Evolutionary conservation across 2,329 filamentous ascomycete species (phyloP), one percentile per base, ranked within the genome.

Genomic region (Penicillium sp.): DNA sequence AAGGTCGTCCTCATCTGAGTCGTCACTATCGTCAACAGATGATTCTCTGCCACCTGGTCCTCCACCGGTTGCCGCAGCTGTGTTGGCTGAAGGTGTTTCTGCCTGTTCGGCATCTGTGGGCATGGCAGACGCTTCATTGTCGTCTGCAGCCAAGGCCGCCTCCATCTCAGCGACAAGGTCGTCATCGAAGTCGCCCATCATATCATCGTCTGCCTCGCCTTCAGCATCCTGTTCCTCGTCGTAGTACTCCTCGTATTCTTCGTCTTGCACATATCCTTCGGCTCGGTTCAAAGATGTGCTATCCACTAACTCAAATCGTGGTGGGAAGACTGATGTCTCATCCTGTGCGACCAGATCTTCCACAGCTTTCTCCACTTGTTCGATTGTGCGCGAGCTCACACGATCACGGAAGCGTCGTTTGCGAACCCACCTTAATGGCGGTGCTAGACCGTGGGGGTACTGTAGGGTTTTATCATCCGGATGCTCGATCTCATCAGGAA

Each of bases 401-500:
- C 91, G 87, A 70, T 93, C 92, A 56, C 91, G 86, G 75, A 96
- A 96, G 31, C 92, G 84, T 27, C 90, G 86, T 71, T 91, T 91
- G 44, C 90, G 83, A 44, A 89, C 91, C 78, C 90, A 91, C 70
- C 91, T 89, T 87, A 96, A 90, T 1, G 92, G 92, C 5, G 92
- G 91, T 1, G 91, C 95, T 21, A 96, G 79, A 31, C 92, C 92
- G 73, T 96, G 92, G 1, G 91, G 89, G 80, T 90, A 96, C 68
- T 86, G 88, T 66, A 88, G 87, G 5, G 80, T 84, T 57, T 82
- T 80, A 76, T 87, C 72, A 75, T 79, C 72, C 33, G 65, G 55
- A 7, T 59, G 53, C 65, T 91, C 84, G 50, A 96, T 82, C 66
- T 91, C 88, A 52, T 81, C 74, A 1, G 92, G 92, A 14, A 96